These are phyloP conservation scores for Solanum pimpinellifolium DNA, from an alignment of 257 asterid species.

Conservation along the genomic window DNA sequence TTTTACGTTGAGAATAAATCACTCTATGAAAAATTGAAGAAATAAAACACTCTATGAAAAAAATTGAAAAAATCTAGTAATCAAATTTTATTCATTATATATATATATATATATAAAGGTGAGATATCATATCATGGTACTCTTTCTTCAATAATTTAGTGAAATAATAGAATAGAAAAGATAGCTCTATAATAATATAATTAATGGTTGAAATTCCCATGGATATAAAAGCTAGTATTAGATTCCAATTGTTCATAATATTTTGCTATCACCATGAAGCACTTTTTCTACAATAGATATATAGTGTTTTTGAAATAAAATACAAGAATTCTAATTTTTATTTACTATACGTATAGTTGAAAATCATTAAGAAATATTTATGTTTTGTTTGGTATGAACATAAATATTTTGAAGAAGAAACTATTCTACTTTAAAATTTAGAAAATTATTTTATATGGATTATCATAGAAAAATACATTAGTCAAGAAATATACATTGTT, in stretches of 20 bases:
- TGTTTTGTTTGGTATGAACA: neutral
- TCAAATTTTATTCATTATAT: neutral
- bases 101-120: neutral
- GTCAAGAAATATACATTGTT: neutral
- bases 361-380: too few relatives aligned
- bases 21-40: too few relatives aligned
- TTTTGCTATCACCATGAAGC: neutral
- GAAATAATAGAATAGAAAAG: neutral
- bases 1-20: fast-evolving
- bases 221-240: neutral
- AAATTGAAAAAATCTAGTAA: neutral
- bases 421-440: too few relatives aligned
- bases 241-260: neutral
- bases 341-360: neutral
- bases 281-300: neutral
- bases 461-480: neutral
- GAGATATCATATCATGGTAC: neutral
- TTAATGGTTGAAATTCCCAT: neutral
- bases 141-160: neutral
- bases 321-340: neutral
- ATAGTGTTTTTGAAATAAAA: too few relatives aligned
- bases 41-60: too few relatives aligned
- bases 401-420: neutral
- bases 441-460: neutral
- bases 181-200: neutral